A percentile compares a stretch with the other conserved stretches of the same genome.
Evolutionary conservation across 192 early-diverging fungal genomes (phyloP).

Genomic region (Lunasporangiospora selenospora): DNA sequence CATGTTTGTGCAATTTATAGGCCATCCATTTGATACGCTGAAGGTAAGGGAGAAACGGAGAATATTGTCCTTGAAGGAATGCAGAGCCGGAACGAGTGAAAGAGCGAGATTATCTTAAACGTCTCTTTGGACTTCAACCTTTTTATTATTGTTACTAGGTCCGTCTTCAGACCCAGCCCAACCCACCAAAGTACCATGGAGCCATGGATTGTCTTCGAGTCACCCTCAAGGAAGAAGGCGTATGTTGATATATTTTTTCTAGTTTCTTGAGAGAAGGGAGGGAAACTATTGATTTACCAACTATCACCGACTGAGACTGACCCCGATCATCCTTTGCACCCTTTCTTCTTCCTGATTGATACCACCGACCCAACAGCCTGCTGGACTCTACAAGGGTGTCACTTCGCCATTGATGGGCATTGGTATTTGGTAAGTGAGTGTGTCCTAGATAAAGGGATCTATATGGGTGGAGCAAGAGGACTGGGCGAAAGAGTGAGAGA

Average conservation of each 20-base stretch:
- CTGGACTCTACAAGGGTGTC: conserved; percentile 75
- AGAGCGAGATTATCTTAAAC: too few species aligned
- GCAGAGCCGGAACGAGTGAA: too few species aligned
- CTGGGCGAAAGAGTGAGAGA: too few species aligned
- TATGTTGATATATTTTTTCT: conserved; percentile 39
- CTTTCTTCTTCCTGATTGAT: neutral
- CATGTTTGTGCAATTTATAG: conserved; percentile 4
- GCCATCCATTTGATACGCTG: conserved; percentile 72
- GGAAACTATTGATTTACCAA: neutral
- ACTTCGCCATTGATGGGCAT: conserved; percentile 73
- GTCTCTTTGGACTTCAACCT: too few species aligned
- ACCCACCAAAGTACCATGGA: conserved; percentile 62
- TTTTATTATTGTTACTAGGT: conserved; percentile 46
- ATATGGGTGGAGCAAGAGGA: conserved; percentile 1
- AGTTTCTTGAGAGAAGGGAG: neutral
- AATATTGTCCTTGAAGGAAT: too few species aligned
- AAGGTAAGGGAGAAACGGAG: conserved; percentile 55
- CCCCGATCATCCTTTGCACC: neutral
- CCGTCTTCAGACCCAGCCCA: conserved; percentile 69
- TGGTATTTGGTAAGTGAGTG: conserved; percentile 71
- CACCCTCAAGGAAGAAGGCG: conserved; percentile 63
- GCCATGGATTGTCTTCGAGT: conserved; percentile 63
- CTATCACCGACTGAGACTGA: neutral
- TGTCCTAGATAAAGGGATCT: neutral
- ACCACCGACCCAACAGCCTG: conserved; percentile 36